A percentile compares a stretch with the other conserved stretches of the same genome.
Evolutionary conservation across 2,329 filamentous ascomycete species (phyloP).

Genomic region (Immersiporthe knoxdaviesiana): DNA sequence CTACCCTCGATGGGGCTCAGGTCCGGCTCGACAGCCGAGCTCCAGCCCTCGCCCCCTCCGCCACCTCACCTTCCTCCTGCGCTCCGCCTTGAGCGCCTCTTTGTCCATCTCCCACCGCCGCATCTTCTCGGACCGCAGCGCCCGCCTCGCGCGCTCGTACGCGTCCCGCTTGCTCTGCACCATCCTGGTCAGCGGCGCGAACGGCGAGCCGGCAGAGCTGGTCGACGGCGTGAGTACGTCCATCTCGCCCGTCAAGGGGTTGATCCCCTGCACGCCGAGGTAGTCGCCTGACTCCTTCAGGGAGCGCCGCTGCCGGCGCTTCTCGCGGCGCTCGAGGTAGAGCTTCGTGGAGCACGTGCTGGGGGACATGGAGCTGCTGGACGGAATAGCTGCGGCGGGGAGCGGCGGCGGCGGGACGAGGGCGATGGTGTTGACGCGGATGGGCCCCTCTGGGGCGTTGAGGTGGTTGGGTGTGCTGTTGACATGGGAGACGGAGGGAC

Average conservation of each 20-base stretch:
- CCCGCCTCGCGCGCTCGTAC: slow-evolving; percentile 46
- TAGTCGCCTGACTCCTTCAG: slow-evolving; percentile 61
- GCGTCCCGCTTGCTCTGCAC: slow-evolving; percentile 41
- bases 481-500: neutral
- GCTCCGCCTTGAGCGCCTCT: slow-evolving; percentile 40
- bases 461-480: neutral
- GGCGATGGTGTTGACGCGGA: slow-evolving; percentile 44
- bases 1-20: slow-evolving; percentile 53
- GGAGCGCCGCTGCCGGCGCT: slow-evolving; percentile 46
- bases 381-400: slow-evolving; percentile 8
- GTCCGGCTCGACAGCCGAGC: slow-evolving; percentile 52
- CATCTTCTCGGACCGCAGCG: slow-evolving; percentile 49
- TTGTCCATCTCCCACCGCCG: slow-evolving; percentile 49
- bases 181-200: slow-evolving; percentile 39
- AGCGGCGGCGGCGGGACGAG: slow-evolving; percentile 23
- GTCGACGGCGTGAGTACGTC: slow-evolving; percentile 44
- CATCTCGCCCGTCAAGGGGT: slow-evolving; percentile 58
- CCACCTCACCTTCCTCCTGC: slow-evolving; percentile 46
- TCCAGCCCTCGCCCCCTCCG: slow-evolving; percentile 53
- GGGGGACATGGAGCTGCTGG: slow-evolving; percentile 19
- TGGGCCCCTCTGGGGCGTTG: slow-evolving; percentile 39
- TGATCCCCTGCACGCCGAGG: slow-evolving; percentile 61
- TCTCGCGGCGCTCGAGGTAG: slow-evolving; percentile 41
- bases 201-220: slow-evolving; percentile 26
- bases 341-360: slow-evolving; percentile 29